A percentile compares a stretch with the other conserved stretches of the same genome.
Conservation (phyloP, 305 asterid species). For the Fraxinus latifolia region DNA sequence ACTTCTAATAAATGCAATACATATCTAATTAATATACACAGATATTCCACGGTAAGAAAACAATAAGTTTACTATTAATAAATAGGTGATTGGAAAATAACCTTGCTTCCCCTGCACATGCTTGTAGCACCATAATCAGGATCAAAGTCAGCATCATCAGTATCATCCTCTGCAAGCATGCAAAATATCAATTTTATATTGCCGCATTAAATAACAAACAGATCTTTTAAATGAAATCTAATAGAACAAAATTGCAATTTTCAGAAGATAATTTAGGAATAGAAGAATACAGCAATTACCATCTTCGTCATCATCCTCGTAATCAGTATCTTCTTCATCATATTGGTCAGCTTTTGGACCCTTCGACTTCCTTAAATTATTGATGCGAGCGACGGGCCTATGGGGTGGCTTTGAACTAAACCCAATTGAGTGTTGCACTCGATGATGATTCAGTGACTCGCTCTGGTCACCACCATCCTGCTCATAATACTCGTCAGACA, state of each 20-base stretch:
- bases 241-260: neutral
- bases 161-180: slow-evolving; percentile 81
- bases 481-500: slow-evolving; percentile 97
- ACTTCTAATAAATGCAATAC: slow-evolving; percentile 13
- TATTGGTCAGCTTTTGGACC: slow-evolving; percentile 47
- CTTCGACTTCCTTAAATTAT: slow-evolving; percentile 53
- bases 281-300: slow-evolving; percentile 39
- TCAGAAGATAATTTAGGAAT: slow-evolving; percentile 11
- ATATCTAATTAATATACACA: neutral
- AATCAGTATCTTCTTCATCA: slow-evolving; percentile 50
- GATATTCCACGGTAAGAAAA: neutral
- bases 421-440: slow-evolving; percentile 50
- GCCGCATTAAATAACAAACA: neutral
- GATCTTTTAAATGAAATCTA: slow-evolving; percentile 16
- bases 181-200: slow-evolving; percentile 14
- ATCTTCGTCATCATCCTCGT: slow-evolving; percentile 61
- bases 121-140: slow-evolving; percentile 70
- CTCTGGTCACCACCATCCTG: slow-evolving; percentile 89
- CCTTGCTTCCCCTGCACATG: slow-evolving; percentile 63
- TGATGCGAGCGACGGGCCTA: slow-evolving; percentile 42
- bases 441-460: slow-evolving; percentile 62
- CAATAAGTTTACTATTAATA: slow-evolving; percentile 12
- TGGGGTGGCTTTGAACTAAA: slow-evolving; percentile 50
- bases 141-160: slow-evolving; percentile 86
- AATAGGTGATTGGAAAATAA: slow-evolving; percentile 24